These are phyloP conservation scores for Plasmodium chabaudi DNA, from an alignment of 169 alveolate species.

Conservation along the genomic window DNA sequence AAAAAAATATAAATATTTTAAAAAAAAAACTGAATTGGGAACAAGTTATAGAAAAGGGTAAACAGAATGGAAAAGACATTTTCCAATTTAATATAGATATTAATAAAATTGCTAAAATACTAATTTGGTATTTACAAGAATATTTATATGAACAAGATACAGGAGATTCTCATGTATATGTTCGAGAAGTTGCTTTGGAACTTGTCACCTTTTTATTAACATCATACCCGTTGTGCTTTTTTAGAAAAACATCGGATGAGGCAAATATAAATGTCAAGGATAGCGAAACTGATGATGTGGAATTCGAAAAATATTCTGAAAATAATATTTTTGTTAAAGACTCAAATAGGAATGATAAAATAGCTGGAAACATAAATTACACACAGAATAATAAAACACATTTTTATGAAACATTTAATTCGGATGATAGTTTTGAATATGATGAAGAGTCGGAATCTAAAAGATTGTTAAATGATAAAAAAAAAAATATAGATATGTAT, in stretches of 20 bases:
- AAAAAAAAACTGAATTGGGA: slow-evolving; percentile 44
- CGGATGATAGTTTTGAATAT: slow-evolving; percentile 7
- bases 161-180: slow-evolving; percentile 73
- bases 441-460: background rate
- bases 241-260: slow-evolving; percentile 5
- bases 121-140: slow-evolving; percentile 62
- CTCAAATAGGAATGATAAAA: background rate
- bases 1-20: slow-evolving; percentile 14
- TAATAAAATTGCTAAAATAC: slow-evolving; percentile 39
- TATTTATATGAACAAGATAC: slow-evolving; percentile 64
- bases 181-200: slow-evolving; percentile 54
- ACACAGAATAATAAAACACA: slow-evolving; percentile 3
- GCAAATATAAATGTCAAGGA: background rate
- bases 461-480: background rate
- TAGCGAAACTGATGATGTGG: background rate
- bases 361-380: background rate
- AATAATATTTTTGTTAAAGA: background rate
- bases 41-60: slow-evolving; percentile 34
- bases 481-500: slow-evolving; percentile 17
- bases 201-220: slow-evolving; percentile 53
- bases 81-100: slow-evolving; percentile 27
- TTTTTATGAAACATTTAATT: slow-evolving; percentile 29
- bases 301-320: background rate
- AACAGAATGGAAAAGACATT: slow-evolving; percentile 18
- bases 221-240: slow-evolving; percentile 54